Base-by-base conservation (phyloP, 208 protist species). In the Angomonas desouzai region DNA sequence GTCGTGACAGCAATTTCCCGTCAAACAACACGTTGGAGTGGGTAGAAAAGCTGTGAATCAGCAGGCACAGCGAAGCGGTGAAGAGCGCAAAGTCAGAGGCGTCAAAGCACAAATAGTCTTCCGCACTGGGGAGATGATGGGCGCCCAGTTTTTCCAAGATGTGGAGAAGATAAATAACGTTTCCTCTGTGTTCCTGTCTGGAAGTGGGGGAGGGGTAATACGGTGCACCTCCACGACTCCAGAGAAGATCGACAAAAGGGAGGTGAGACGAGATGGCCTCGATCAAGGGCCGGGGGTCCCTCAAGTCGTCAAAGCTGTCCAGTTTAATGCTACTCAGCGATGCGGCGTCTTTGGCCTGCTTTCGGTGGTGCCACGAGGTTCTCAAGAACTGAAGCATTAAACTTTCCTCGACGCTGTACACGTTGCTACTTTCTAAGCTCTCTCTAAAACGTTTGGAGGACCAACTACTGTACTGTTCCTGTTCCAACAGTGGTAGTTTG, bases 391-490 rank as follows among this genome's bases (percentile, higher is more conserved):
- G 68, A 38, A 98, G 74, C 25, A 98, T 71, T 23, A 94, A 30
- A 36, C 70, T 69, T 72, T 98, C 94, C 36, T 87, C 65, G 13
- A 77, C 28, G 55, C 85, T 94, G 77, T 95, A 97, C 13, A 97
- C 66, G 77, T 97, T 95, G 70, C 85, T 94, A 28, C 66, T 65
- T 23, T 45, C 55, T 20, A 87, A 66, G 3, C 74, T 70, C 18
- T 69, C 70, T 6, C 51, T 32, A 28, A 76, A 66, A 18, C 38
- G 43, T 32, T 60, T 32, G 23, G 76, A 60, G 3, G 73, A 32
- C 85, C 81, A 92, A 33, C 55, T 23, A 1, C 9, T 40, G 36
- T 40, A 40, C 66, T 38, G 0, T 66, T 20, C 20, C 67, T 56
- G 4, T 20, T 45, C 22, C 43, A 62, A 7, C 56, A 1, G 23